phyloP scores from a whole-genome alignment of 1,284 basidiomycete genomes.

The Anthracocystis walkeri region DNA sequence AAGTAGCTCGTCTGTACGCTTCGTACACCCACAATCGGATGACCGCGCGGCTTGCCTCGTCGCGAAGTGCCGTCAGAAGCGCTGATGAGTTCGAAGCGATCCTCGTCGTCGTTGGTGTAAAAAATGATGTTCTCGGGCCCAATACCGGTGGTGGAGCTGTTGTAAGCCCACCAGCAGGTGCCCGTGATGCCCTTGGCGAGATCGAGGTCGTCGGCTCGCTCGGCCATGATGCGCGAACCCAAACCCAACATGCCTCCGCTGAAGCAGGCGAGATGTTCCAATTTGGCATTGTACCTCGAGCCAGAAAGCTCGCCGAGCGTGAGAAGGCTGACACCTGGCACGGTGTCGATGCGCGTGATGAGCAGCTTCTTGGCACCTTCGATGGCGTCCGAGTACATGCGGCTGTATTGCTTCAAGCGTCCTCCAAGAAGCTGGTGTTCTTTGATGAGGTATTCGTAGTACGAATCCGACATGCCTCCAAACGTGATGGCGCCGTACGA shows the following conservation, averaged over 20 bases:
- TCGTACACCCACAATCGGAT: slow-evolving; percentile 65
- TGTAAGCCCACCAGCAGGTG: slow-evolving; percentile 73
- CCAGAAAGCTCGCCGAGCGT: slow-evolving; percentile 56
- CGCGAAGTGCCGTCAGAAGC: slow-evolving; percentile 47
- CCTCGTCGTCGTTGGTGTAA: slow-evolving; percentile 52
- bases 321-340: slow-evolving; percentile 70
- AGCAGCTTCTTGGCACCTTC: slow-evolving; percentile 71
- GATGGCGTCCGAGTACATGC: slow-evolving; percentile 72
- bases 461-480: slow-evolving; percentile 72
- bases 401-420: slow-evolving; percentile 70
- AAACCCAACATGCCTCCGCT: slow-evolving; percentile 74
- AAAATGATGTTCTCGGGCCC: slow-evolving; percentile 66
- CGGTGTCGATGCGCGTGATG: slow-evolving; percentile 69
- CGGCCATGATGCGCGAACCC: slow-evolving; percentile 71
- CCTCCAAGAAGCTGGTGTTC: slow-evolving; percentile 72
- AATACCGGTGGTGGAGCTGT: slow-evolving; percentile 65
- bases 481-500: slow-evolving; percentile 68
- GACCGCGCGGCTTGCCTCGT: slow-evolving; percentile 52
- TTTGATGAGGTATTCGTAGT: slow-evolving; percentile 75
- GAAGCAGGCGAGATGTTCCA: slow-evolving; percentile 73
- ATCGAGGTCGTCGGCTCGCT: slow-evolving; percentile 70
- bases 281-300: slow-evolving; percentile 42
- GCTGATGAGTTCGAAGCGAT: slow-evolving; percentile 52
- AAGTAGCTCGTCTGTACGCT: slow-evolving; percentile 51
- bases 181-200: slow-evolving; percentile 71